Base-by-base conservation (phyloP, 345 rosid species). In the Eucalyptus polyanthemos region DNA sequence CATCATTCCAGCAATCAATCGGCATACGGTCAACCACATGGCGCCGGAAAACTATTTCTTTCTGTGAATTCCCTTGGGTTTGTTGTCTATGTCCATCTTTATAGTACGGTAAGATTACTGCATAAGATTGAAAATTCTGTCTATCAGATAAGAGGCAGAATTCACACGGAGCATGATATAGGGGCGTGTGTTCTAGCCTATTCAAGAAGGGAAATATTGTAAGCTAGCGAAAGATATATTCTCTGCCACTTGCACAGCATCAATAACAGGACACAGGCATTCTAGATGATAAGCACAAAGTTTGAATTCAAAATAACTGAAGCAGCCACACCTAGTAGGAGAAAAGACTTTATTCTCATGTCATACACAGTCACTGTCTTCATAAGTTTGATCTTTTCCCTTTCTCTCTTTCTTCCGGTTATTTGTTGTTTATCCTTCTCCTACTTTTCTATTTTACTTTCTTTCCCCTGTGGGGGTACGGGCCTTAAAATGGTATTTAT, bases 1-100 rank as follows among this genome's bases (percentile, higher is more conserved):
- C 97, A 91, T 96, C 98, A 92, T 96, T 96, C 99, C 99, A 96
- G 91, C 97, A 93, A 94, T 97, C 99, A 91, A 97, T 94, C 21
- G 99, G 99, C 99, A 97, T 96, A 80, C 95, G 95, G 40, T 96
- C 97, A 88, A 96, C 97, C 90, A 95, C 93, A 92, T 97, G 99
- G 86, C 99, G 97, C 89, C 95, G 94, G 69, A 93, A 97, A 86
- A 97, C 67, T 86, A 96, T 94, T 89, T 95, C 99, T 89, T 93
- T 94, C 87, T 92, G 90, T 12, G 92, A 86, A 89, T 93, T 87
- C n/a, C 92, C 92, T 50, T 91, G 92, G 89, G 87, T 87, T 86
- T 92, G 94, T 67, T 92, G 92, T 15, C 65, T 47, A 54, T 96
- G 91, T 50, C 91, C 96, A 92, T 96, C 97, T 91, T 94, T 95